Percentiles rank a stretch among this genome's conserved stretches.
Evolutionary conservation across 768 basidiomycete species (phyloP).

Genomic region (Rossbeevera mucosa): DNA sequence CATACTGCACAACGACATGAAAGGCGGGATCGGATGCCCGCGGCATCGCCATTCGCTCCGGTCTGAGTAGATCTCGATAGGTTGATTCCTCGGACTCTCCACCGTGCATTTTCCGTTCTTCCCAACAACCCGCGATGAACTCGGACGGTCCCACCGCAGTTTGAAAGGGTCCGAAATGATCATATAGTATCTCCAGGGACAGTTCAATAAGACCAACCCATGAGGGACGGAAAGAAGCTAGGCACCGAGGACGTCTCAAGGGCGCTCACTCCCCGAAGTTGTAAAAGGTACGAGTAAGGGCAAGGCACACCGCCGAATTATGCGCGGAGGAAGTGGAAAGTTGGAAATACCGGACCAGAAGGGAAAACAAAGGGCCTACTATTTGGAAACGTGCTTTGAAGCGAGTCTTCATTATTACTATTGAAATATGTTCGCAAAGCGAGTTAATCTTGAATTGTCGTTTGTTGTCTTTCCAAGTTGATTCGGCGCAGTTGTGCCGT

Average conservation of each 20-base stretch:
- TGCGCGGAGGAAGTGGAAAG: neutral
- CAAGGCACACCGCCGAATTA: neutral
- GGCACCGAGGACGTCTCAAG: neutral
- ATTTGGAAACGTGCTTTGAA: constrained; percentile 28
- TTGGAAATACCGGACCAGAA: neutral
- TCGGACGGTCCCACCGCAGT: neutral
- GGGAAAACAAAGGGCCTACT: constrained; percentile 23
- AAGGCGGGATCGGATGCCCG: neutral
- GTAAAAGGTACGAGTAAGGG: neutral
- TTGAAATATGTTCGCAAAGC: too few relatives aligned
- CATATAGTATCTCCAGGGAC: neutral
- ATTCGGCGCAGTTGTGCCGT: neutral
- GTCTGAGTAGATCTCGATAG: constrained; percentile 16
- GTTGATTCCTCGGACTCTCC: constrained; percentile 9
- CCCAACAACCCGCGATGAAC: constrained; percentile 10
- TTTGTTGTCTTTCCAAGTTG: neutral
- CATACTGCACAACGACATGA: neutral
- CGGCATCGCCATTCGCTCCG: constrained; percentile 12
- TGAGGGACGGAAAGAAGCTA: neutral
- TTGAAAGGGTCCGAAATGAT: neutral
- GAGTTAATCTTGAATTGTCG: too few relatives aligned
- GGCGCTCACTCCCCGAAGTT: neutral
- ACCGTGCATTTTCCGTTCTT: neutral
- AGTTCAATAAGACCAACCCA: neutral
- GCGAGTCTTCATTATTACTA: too few relatives aligned